phyloP scores from a whole-genome alignment of 1,284 basidiomycete genomes.

The Apiotrichum veenhuisii region DNA sequence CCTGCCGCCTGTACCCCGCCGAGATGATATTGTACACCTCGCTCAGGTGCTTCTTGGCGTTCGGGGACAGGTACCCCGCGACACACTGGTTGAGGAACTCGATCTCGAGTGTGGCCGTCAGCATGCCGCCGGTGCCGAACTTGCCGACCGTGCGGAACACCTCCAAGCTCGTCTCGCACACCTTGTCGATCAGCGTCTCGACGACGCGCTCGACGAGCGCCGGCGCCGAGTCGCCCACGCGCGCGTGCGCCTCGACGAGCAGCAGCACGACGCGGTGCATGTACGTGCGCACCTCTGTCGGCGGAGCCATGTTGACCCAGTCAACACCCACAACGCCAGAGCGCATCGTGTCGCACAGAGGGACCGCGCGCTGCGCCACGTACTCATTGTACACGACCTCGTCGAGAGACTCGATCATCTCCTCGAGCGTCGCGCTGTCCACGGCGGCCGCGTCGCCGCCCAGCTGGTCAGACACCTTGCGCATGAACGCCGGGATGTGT shows the following conservation, averaged over 20 bases:
- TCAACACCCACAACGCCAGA: slow-evolving; percentile 81
- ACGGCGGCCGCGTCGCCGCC: slow-evolving; percentile 73
- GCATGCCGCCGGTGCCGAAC: slow-evolving; percentile 98
- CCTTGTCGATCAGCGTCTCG: slow-evolving; percentile 72
- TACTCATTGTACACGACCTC: slow-evolving; percentile 82
- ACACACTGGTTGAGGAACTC: slow-evolving; percentile 98
- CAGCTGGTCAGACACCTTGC: slow-evolving; percentile 73
- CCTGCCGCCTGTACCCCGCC: slow-evolving; percentile 73
- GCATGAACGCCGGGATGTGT: slow-evolving; percentile 74
- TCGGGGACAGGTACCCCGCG: slow-evolving; percentile 74
- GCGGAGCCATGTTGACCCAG: slow-evolving; percentile 86
- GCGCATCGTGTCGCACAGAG: slow-evolving; percentile 66
- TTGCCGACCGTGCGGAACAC: slow-evolving; percentile 80
- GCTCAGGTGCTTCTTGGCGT: slow-evolving; percentile 75
- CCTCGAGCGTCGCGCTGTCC: slow-evolving; percentile 68
- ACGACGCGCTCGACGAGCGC: slow-evolving; percentile 77
- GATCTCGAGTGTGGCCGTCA: slow-evolving; percentile 96
- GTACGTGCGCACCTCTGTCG: slow-evolving; percentile 87
- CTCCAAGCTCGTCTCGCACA: slow-evolving; percentile 73
- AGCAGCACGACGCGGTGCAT: slow-evolving; percentile 85
- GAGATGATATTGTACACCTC: slow-evolving; percentile 93
- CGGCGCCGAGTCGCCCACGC: slow-evolving; percentile 75
- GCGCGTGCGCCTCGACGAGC: slow-evolving; percentile 87
- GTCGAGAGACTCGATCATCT: slow-evolving; percentile 67
- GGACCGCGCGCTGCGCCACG: slow-evolving; percentile 68